Base-by-base conservation (phyloP, 176 grass and related monocot species). In the Canna indica region DNA sequence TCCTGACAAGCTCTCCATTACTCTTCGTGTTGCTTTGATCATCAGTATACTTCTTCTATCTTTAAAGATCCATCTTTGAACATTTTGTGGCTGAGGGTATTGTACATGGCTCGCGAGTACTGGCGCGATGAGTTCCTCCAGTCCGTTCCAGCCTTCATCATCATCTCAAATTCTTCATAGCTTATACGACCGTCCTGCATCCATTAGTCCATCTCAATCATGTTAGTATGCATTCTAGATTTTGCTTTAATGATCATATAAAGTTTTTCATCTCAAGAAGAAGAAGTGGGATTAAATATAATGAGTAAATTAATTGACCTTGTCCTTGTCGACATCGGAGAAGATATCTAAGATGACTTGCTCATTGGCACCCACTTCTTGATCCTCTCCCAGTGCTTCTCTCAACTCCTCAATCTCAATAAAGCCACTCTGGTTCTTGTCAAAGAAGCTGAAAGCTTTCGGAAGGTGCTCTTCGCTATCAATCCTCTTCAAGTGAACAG, bases 61-160 rank as follows among this genome's bases (percentile, higher is more conserved):
- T 29, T 28, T 14, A 60, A 14, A 48, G 69, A 71, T n/a, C 31
- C 48, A 60, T 50, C 76, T 86, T 86, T 82, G 76, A 84, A 83
- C 75, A 96, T 32, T 76, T 58, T 91, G 38, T 47, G 81, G 81
- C 85, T 96, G 67, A 91, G 85, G 77, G 53, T 78, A 63, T 71
- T 84, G 56, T 84, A 84, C 60, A 81, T 70, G 13, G 76, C 76
- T 82, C 71, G 77, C 36, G 88, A 91, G 78, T 82, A 91, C 34
- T 60, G 79, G 20, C 74, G 79, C 45, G 92, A 91, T 38, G 67
- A 76, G 71, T 96, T 96, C 82, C 81, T 91, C 88, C 88, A 87
- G 58, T 96, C 88, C 57, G 88, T 76, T 67, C 88, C 91, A 78
- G 88, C 82, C 75, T 86, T 91, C 91, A 96, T 96, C 91, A 96